Percentiles rank a stretch among this genome's conserved stretches.
Conservation (phyloP, 108 stramenopile species). For the Nannochloropsis gaditana region DNA sequence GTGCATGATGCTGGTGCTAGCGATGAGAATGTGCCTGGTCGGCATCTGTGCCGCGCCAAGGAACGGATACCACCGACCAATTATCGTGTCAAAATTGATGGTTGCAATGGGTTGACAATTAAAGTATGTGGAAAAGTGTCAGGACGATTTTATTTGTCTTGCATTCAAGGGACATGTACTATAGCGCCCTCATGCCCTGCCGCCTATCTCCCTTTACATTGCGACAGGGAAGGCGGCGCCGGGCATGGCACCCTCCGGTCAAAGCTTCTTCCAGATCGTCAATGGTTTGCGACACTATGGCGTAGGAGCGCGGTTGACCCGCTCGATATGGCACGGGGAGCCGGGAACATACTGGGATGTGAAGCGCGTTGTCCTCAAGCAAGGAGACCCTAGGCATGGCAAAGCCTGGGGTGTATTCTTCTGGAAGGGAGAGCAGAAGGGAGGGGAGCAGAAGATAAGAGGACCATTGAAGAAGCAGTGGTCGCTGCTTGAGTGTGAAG, state of each 20-base stretch:
- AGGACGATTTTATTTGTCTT: too few relatives aligned
- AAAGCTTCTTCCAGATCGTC: background rate
- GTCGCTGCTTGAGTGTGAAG: background rate
- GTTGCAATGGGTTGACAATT: too few relatives aligned
- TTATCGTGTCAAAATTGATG: too few relatives aligned
- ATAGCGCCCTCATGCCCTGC: too few relatives aligned
- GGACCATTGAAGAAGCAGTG: conserved; percentile 17
- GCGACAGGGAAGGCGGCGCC: too few relatives aligned
- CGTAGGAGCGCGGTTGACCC: background rate
- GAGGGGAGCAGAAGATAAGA: background rate
- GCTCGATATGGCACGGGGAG: conserved; percentile 10
- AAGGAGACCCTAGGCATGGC: background rate
- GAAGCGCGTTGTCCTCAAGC: background rate
- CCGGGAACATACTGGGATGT: background rate
- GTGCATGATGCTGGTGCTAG: too few relatives aligned
- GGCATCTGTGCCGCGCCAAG: too few relatives aligned
- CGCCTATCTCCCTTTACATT: too few relatives aligned
- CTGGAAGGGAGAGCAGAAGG: conserved; percentile 15
- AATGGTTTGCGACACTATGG: conserved; percentile 19
- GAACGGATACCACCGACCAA: too few relatives aligned
- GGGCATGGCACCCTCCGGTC: background rate
- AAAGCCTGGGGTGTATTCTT: conserved; percentile 10
- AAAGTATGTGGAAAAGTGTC: too few relatives aligned
- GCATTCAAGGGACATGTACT: too few relatives aligned
- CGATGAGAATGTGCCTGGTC: too few relatives aligned